Evolutionary conservation across 805 yeast genomes (phyloP).

Genomic region (Brettanomyces bruxellensis): DNA sequence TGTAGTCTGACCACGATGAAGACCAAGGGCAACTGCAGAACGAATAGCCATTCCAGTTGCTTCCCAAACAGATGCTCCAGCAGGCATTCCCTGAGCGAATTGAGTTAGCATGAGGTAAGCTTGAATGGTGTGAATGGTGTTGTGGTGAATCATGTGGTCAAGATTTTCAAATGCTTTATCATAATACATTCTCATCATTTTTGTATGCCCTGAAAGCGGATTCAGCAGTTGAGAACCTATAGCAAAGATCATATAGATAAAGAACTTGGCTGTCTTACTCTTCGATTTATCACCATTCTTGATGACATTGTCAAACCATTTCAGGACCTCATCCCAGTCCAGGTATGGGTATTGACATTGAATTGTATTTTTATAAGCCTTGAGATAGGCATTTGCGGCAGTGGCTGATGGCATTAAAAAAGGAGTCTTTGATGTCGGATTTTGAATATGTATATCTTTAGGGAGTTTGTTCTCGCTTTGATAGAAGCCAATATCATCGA

Average conservation of each 20-base stretch:
- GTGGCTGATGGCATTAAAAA: background rate
- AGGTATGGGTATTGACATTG: slow-evolving; percentile 29
- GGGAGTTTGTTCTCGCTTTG: background rate
- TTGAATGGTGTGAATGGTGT: slow-evolving; percentile 23
- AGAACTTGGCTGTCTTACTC: slow-evolving; percentile 10
- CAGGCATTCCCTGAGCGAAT: slow-evolving; percentile 27
- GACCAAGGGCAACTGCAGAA: slow-evolving; percentile 23
- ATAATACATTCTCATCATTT: slow-evolving; percentile 22
- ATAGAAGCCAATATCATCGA: background rate
- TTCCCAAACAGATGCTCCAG: slow-evolving; percentile 26
- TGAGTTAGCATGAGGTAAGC: slow-evolving; percentile 23
- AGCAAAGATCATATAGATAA: slow-evolving; percentile 25
- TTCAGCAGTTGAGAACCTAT: slow-evolving; percentile 20
- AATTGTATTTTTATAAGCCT: slow-evolving; percentile 20
- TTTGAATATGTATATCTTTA: background rate
- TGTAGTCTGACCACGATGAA: slow-evolving; percentile 19
- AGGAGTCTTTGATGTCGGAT: background rate
- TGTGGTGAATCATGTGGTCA: slow-evolving; percentile 14
- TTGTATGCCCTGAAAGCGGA: slow-evolving; percentile 4
- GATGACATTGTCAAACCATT: slow-evolving; percentile 14
- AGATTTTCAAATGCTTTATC: slow-evolving; percentile 22
- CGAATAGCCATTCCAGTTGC: slow-evolving; percentile 24
- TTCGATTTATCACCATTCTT: slow-evolving; percentile 1
- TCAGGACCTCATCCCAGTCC: slow-evolving; percentile 20
- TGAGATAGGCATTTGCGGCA: slow-evolving; percentile 10